phyloP scores from a whole-genome alignment of 352 stramenopile species.

The Phytopythium cucurbitacearum region DNA sequence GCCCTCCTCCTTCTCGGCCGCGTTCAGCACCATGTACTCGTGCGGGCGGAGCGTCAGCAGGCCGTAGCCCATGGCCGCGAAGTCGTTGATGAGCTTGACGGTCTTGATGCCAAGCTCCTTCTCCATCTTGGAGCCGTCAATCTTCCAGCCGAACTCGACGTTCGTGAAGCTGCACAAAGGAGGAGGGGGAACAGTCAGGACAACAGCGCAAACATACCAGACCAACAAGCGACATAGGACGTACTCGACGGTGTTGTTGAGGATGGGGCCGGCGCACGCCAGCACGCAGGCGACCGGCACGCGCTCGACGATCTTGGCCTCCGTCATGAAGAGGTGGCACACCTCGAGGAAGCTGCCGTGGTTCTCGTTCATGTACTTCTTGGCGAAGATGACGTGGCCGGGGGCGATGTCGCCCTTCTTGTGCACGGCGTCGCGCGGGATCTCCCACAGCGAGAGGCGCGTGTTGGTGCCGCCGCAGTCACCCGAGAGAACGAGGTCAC shows the following conservation, averaged over 20 bases:
- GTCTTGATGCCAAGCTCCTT: conserved; percentile 74
- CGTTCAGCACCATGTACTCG: conserved; percentile 87
- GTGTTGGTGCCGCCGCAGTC: conserved; percentile 97
- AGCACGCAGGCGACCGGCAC: conserved; percentile 57
- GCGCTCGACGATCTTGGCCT: conserved; percentile 77
- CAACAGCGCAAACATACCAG: not conserved
- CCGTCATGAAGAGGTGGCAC: conserved; percentile 89
- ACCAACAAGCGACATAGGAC: not conserved
- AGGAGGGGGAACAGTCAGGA: not conserved
- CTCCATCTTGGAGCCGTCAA: conserved; percentile 72
- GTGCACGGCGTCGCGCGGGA: conserved; percentile 35
- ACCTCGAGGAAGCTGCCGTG: conserved; percentile 80
- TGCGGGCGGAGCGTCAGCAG: conserved; percentile 92
- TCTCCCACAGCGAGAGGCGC: conserved; percentile 83
- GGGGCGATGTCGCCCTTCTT: conserved; percentile 50
- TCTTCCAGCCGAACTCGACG: conserved; percentile 87
- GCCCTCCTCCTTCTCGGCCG: conserved; percentile 54
- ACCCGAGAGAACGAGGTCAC: conserved; percentile 74
- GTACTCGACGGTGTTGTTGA: conserved; percentile 64
- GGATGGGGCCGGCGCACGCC: conserved; percentile 68
- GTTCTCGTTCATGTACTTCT: conserved; percentile 78
- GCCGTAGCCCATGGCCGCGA: conserved; percentile 95
- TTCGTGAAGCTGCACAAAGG: conserved; percentile 77
- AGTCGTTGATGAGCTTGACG: conserved; percentile 96
- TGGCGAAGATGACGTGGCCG: conserved; percentile 64